Percentiles rank a stretch among this genome's conserved stretches.
Evolutionary conservation across 148 eudicot genomes (phyloP).

Genomic region (Rhododendron vialii): DNA sequence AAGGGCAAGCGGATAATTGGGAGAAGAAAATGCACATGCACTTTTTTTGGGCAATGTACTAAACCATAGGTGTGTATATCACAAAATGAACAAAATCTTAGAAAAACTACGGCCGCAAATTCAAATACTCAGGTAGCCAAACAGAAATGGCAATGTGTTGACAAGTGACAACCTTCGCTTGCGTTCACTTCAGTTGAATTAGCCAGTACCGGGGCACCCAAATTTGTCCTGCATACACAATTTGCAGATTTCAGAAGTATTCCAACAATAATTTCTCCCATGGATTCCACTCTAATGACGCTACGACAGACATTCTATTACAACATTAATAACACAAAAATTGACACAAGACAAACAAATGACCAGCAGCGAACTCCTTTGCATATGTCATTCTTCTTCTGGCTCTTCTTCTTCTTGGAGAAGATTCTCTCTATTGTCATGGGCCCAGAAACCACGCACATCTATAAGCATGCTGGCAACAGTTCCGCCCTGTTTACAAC

Average conservation of each 20-base stretch:
- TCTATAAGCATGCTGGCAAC: constrained; percentile 99
- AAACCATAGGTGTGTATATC: not conserved
- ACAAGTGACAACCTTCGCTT: not conserved
- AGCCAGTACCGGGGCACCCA: not conserved
- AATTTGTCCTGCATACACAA: not conserved
- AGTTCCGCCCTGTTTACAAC: constrained; percentile 94
- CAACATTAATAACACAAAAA: not conserved
- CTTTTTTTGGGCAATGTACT: not conserved
- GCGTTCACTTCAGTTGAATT: not conserved
- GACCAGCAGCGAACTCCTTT: not conserved
- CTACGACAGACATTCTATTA: not conserved
- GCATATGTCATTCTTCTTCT: constrained; percentile 59
- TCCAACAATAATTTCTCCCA: not conserved
- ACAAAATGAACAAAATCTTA: not conserved
- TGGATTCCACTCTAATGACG: not conserved
- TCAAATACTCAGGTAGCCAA: not conserved
- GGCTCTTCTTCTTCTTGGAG: constrained; percentile 99
- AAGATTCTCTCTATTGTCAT: constrained; percentile 96
- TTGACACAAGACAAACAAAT: not conserved
- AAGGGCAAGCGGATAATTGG: too few relatives aligned
- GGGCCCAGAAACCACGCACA: constrained; percentile 98
- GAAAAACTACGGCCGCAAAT: not conserved
- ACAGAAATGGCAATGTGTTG: not conserved
- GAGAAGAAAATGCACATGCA: not conserved
- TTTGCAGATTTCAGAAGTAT: not conserved